These are phyloP conservation scores for Gentiana straminea DNA, from an alignment of 257 asterid species.

Conservation along the genomic window DNA sequence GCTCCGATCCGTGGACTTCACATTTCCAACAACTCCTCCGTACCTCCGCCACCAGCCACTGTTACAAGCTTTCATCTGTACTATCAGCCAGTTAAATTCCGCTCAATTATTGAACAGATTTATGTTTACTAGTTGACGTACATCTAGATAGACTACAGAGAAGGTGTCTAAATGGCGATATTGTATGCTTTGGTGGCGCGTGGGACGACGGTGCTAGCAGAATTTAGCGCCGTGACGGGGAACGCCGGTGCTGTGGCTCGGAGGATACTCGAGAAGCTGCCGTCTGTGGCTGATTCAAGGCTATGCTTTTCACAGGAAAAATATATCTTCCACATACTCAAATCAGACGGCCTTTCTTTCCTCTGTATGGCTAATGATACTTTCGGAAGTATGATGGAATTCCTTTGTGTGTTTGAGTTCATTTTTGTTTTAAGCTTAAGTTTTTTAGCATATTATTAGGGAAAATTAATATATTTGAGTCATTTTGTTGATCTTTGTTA, in stretches of 20 bases:
- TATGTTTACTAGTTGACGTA: neutral
- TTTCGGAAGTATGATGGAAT: conserved; percentile 52
- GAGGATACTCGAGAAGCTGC: conserved; percentile 77
- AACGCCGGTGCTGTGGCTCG: conserved; percentile 90
- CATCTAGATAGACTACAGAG: neutral
- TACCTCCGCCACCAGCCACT: neutral
- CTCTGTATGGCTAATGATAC: conserved; percentile 99
- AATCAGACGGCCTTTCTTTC: conserved; percentile 70
- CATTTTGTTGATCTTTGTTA: no score
- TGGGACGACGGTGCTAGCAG: conserved; percentile 89
- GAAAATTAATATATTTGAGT: no score
- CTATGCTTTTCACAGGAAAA: conserved; percentile 97
- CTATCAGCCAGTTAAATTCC: neutral
- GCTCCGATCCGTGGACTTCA: no score
- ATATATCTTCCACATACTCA: conserved; percentile 85
- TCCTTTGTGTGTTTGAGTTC: neutral
- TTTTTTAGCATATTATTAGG: no score
- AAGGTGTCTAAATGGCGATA: conserved; percentile 58
- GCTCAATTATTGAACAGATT: no score
- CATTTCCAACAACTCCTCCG: neutral
- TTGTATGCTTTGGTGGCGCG: conserved; percentile 87
- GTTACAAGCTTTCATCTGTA: no score
- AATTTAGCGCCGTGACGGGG: conserved; percentile 96
- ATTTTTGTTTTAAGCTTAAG: no score
- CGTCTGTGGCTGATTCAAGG: conserved; percentile 67